These are phyloP conservation scores for Colletotrichum paranaense DNA, from an alignment of 2,329 filamentous ascomycete genomes.

Conservation along the genomic window DNA sequence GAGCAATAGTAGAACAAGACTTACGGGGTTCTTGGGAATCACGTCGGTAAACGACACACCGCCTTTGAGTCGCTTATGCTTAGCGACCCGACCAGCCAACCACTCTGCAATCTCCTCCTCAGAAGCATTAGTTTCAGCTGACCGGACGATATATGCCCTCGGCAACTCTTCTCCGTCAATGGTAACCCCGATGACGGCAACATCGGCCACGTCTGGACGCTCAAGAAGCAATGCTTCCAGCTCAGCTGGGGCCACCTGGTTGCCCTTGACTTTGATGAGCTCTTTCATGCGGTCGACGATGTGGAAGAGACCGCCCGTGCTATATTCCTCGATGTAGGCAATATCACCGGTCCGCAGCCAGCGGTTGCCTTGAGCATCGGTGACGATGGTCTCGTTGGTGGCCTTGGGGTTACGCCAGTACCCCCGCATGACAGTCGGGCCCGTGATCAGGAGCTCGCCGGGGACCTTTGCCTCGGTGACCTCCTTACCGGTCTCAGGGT, in stretches of 20 bases:
- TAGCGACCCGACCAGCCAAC: constrained; percentile 71
- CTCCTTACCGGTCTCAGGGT: constrained; percentile 60
- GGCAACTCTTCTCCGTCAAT: constrained; percentile 67
- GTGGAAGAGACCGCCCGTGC: constrained; percentile 61
- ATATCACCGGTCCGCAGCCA: constrained; percentile 85
- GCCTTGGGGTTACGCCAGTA: constrained; percentile 81
- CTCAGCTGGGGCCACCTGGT: constrained; percentile 69
- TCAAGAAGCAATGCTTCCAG: constrained; percentile 51
- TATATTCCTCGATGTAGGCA: constrained; percentile 71
- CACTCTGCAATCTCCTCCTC: constrained; percentile 71
- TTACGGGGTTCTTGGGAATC: constrained; percentile 70
- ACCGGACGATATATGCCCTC: constrained; percentile 69
- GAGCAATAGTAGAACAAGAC: constrained; percentile 38
- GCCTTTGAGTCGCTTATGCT: constrained; percentile 75
- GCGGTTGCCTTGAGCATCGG: constrained; percentile 60
- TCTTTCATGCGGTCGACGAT: constrained; percentile 81
- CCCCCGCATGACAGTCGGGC: constrained; percentile 78
- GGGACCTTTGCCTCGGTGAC: constrained; percentile 61
- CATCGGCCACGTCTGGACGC: constrained; percentile 65
- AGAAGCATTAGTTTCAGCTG: constrained; percentile 56
- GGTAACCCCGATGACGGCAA: constrained; percentile 72
- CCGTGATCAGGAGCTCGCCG: constrained; percentile 80
- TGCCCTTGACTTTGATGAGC: constrained; percentile 71
- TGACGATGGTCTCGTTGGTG: constrained; percentile 67
- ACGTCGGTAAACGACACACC: constrained; percentile 75